phyloP scores from a whole-genome alignment of 2,329 filamentous ascomycete species.

The Phialocephala subalpina region DNA sequence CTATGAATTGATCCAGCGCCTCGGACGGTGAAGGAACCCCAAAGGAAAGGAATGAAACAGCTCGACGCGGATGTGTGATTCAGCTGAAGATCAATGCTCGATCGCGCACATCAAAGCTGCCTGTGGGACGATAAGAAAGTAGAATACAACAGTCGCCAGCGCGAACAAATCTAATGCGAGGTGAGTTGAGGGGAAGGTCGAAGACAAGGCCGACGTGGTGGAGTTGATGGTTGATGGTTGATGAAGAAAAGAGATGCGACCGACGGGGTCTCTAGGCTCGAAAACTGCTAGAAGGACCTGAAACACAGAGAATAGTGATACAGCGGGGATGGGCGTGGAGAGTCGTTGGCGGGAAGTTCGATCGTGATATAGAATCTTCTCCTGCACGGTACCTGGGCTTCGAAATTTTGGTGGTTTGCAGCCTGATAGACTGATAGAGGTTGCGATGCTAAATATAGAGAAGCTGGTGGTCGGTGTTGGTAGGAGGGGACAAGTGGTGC shows the following conservation, averaged over 20 bases:
- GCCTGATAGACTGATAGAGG: slow-evolving; percentile 41
- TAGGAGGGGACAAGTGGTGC: slow-evolving; percentile 6
- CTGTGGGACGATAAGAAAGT: slow-evolving; percentile 22
- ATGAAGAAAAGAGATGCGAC: slow-evolving; percentile 19
- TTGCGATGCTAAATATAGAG: slow-evolving; percentile 43
- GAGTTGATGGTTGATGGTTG: background rate
- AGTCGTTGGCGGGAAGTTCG: slow-evolving; percentile 17
- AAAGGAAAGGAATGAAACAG: slow-evolving; percentile 24
- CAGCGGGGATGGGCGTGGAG: slow-evolving; percentile 26
- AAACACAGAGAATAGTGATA: slow-evolving; percentile 33
- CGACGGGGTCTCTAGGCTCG: background rate
- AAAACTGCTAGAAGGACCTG: slow-evolving; percentile 11
- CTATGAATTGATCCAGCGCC: slow-evolving; percentile 43
- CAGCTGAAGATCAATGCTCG: slow-evolving; percentile 29
- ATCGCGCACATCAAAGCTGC: slow-evolving; percentile 31
- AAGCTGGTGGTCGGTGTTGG: slow-evolving; percentile 26
- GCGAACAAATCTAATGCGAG: background rate
- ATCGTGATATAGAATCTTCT: slow-evolving; percentile 31
- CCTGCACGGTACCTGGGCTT: slow-evolving; percentile 27
- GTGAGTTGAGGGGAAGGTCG: background rate
- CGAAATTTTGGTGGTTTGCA: slow-evolving; percentile 24
- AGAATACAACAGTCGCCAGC: slow-evolving; percentile 23
- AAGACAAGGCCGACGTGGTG: slow-evolving; percentile 6
- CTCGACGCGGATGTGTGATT: slow-evolving; percentile 25
- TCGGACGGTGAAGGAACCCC: slow-evolving; percentile 24